A percentile compares a stretch with the other conserved stretches of the same genome.
Conservation (phyloP, 148 eudicot species). For the Cornus suecica region DNA sequence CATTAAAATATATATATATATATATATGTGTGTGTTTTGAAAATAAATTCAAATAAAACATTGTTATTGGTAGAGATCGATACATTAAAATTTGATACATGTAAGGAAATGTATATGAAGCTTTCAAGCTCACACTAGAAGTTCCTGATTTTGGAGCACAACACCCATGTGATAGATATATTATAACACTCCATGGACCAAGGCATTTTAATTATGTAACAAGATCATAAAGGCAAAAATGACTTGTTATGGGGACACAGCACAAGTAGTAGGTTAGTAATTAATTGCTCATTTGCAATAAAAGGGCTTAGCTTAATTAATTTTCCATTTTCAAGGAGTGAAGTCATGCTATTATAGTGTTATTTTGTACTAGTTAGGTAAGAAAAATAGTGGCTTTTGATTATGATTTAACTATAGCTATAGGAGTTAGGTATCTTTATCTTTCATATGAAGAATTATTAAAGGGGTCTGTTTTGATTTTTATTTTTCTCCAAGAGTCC, state of each 20-base stretch:
- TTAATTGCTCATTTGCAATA: neutral
- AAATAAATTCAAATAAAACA: too few species aligned
- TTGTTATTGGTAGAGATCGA: neutral
- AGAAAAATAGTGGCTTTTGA: conserved; percentile 4
- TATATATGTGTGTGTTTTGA: too few species aligned
- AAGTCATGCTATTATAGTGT: neutral
- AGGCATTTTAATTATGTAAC: neutral
- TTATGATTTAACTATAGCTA: conserved; percentile 7
- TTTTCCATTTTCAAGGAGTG: neutral
- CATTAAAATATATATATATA: too few species aligned
- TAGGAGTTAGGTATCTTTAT: conserved; percentile 15
- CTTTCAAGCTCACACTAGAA: neutral
- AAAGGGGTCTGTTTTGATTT: neutral
- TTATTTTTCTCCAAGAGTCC: neutral
- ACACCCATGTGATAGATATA: conserved; percentile 4
- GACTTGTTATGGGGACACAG: conserved; percentile 9
- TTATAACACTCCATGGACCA: neutral
- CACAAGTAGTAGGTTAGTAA: conserved; percentile 13
- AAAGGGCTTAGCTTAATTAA: neutral
- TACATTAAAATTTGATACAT: neutral
- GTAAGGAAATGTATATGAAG: neutral
- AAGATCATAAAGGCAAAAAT: conserved; percentile 14
- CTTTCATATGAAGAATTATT: neutral
- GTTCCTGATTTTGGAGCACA: neutral
- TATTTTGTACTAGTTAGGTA: conserved; percentile 3